A percentile compares a stretch with the other conserved stretches of the same genome.
Conservation (phyloP, 1,284 basidiomycete genomes). For the Gomphus sp. region DNA sequence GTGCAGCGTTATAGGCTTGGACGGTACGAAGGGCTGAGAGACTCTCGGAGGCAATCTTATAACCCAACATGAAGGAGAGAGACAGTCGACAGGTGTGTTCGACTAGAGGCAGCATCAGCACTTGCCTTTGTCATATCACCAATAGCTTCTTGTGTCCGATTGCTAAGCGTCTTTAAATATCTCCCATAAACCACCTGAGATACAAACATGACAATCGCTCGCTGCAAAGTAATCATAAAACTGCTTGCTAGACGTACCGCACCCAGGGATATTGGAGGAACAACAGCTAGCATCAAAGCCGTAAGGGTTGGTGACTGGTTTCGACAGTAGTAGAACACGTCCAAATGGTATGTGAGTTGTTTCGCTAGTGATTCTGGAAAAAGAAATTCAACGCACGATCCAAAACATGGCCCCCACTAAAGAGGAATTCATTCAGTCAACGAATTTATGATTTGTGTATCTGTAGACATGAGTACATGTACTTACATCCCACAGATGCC, state of each 20-base stretch:
- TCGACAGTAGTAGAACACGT: background rate
- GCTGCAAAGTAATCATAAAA: background rate
- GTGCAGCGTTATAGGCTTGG: slow-evolving; percentile 78
- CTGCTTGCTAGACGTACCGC: slow-evolving; percentile 48
- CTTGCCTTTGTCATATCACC: slow-evolving; percentile 86
- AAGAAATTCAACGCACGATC: slow-evolving; percentile 29
- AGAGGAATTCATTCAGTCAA: background rate
- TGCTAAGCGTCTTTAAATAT: slow-evolving; percentile 88
- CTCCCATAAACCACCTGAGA: slow-evolving; percentile 85
- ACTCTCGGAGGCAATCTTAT: slow-evolving; percentile 75
- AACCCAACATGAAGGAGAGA: background rate
- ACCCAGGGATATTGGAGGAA: slow-evolving; percentile 92
- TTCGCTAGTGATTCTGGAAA: background rate
- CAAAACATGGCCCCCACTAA: slow-evolving; percentile 96
- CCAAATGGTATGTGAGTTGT: background rate
- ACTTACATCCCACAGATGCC: slow-evolving; percentile 79
- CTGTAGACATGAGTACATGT: background rate
- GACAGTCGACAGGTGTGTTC: too few species aligned
- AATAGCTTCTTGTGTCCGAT: slow-evolving; percentile 87
- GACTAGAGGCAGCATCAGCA: background rate
- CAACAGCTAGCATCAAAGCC: slow-evolving; percentile 86
- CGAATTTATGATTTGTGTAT: background rate
- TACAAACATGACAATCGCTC: background rate
- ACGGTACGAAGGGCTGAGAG: slow-evolving; percentile 91
- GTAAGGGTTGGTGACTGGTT: slow-evolving; percentile 73